Base-by-base conservation (phyloP, 2,329 filamentous ascomycete species). In the Ophiostoma fasciatum region DNA sequence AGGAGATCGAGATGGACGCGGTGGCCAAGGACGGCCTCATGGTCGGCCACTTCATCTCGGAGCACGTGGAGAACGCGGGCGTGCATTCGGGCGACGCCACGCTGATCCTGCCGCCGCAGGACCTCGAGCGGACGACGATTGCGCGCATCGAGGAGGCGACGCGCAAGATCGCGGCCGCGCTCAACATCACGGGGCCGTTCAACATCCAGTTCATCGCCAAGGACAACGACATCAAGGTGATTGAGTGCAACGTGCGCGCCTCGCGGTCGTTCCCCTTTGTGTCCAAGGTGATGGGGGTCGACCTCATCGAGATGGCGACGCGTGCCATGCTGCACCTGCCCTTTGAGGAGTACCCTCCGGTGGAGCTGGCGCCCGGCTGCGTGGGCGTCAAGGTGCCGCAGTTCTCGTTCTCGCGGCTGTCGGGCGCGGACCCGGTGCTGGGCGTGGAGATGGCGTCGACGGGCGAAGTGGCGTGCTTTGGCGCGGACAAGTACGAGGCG, bases 181-280 rank as follows among this genome's bases (percentile, higher is more conserved):
- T 96, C 40, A 94, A 96, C 55, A 80, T 98, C 38, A 96, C 90
- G 28, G 90, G 90, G 33, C 90, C 90, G 17, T 94, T 81, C 71
- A 98, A 98, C 62, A 98, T 98, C 45, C 90, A 98, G 57, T 96
- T 98, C 64, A 98, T 98, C 51, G 90, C 90, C 50, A 96, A 96
- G 65, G 87, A 96, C 57, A 96, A 96, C 56, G 88, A 96, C 47
- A 96, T 98, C 67, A 96, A 96, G 68, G 90, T 98, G 46, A 98
- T 98, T 45, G 90, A 98, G 63, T 96, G 90, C 62, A 98, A 98
- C 51, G 90, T 96, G 42, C 79, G 90, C 44, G 90, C 90, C 13
- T 94, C 90, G 31, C 74, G 90, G 46, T 96, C 88, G 1, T 94
- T 94, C 69, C 90, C 90, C 42, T 98, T 98, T 53, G 87, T 96